Conservation (phyloP, 2,329 filamentous ascomycete genomes). For the Chaetomium sp. region DNA sequence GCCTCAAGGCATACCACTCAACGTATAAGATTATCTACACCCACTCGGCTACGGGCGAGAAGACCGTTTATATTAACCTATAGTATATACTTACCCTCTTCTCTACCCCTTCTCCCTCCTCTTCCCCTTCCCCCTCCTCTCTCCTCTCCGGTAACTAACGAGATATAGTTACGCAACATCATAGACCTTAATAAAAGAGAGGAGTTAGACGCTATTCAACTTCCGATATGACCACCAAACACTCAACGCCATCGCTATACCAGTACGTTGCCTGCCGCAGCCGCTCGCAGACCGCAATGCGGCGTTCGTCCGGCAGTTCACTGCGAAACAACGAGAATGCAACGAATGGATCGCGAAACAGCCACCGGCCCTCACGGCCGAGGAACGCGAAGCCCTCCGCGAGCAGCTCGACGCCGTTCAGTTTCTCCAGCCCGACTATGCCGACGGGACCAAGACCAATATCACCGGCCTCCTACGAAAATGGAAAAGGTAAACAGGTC, state of each 20-base stretch:
- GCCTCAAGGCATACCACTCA: slow-evolving; percentile 62
- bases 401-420: slow-evolving; percentile 29
- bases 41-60: slow-evolving; percentile 80
- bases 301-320: slow-evolving; percentile 17
- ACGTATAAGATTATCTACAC: slow-evolving; percentile 79
- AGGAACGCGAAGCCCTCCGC: slow-evolving; percentile 28
- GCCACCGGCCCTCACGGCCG: slow-evolving; percentile 22
- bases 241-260: slow-evolving; percentile 22
- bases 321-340: slow-evolving; percentile 13
- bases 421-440: slow-evolving; percentile 31
- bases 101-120: no score
- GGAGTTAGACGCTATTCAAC: slow-evolving; percentile 77
- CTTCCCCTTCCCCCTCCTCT: neutral
- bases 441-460: slow-evolving; percentile 34
- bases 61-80: slow-evolving; percentile 79
- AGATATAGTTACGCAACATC: slow-evolving; percentile 71
- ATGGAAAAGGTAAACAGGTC: slow-evolving; percentile 31
- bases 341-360: slow-evolving; percentile 23
- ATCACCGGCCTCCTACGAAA: slow-evolving; percentile 32
- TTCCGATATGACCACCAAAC: slow-evolving; percentile 64
- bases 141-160: slow-evolving; percentile 7
- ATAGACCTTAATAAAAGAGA: slow-evolving; percentile 70
- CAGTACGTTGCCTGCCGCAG: slow-evolving; percentile 17
- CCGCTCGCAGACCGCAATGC: slow-evolving; percentile 15
- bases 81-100: slow-evolving; percentile 61